Evolutionary conservation across 768 basidiomycete genomes (phyloP).

Genomic region (Trametes sanguinea): DNA sequence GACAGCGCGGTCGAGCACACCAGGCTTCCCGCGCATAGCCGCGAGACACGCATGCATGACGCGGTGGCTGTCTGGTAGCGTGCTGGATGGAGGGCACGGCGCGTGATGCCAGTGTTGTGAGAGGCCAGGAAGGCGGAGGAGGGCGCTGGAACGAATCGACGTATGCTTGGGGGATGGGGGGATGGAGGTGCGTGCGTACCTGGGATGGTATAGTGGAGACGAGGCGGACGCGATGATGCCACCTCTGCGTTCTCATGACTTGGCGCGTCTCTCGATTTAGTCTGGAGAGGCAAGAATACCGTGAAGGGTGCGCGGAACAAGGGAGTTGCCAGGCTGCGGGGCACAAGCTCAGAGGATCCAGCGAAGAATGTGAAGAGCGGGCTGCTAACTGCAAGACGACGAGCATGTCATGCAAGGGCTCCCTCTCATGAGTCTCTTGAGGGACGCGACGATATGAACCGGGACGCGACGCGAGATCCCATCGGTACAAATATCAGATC

Average conservation of each 20-base stretch:
- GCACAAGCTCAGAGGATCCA: too few species aligned
- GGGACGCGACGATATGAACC: too few species aligned
- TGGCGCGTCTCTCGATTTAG: background rate
- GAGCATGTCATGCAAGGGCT: too few species aligned
- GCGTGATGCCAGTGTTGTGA: too few species aligned
- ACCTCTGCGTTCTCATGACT: conserved; percentile 1
- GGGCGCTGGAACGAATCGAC: background rate
- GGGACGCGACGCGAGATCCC: background rate
- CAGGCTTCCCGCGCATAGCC: background rate
- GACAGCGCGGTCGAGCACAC: background rate
- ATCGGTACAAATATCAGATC: conserved; percentile 13
- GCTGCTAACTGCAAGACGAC: too few species aligned
- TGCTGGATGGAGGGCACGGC: too few species aligned
- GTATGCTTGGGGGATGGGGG: background rate
- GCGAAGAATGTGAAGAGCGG: too few species aligned
- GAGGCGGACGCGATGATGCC: background rate
- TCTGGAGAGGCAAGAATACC: background rate
- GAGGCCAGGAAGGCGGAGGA: background rate
- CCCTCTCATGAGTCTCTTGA: too few species aligned
- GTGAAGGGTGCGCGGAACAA: too few species aligned
- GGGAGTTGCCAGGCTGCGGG: too few species aligned
- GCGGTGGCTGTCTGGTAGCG: background rate
- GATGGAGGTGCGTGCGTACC: background rate
- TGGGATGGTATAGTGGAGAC: conserved; percentile 1
- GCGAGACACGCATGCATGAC: background rate